A percentile compares a stretch with the other conserved stretches of the same genome.
Evolutionary conservation across 768 basidiomycete genomes (phyloP).

Genomic region (Rhodosporidiobolus sp.): DNA sequence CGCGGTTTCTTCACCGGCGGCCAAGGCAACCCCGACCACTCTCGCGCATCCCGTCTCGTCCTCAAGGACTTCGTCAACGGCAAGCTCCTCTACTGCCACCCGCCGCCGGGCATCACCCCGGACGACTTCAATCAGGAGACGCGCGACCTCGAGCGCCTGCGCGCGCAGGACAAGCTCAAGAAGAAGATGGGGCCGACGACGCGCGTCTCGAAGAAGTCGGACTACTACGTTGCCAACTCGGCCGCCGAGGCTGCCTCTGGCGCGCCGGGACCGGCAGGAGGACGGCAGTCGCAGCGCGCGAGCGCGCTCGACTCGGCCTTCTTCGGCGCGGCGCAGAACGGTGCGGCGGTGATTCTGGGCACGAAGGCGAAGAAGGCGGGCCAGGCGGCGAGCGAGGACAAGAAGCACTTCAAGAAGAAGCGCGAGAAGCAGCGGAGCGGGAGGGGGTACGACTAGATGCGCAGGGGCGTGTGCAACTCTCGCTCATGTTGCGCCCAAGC

Average conservation of each 20-base stretch:
- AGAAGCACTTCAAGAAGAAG: conserved; percentile 81
- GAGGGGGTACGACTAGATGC: conserved; percentile 75
- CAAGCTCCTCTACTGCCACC: conserved; percentile 82
- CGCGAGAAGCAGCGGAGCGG: conserved; percentile 86
- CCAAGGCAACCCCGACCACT: conserved; percentile 96
- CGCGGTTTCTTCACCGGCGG: conserved; percentile 88
- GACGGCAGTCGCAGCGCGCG: conserved; percentile 52
- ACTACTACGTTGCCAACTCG: conserved; percentile 65
- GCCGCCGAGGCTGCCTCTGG: conserved; percentile 15
- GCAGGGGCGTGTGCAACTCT: too few species aligned
- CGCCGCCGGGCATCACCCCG: conserved; percentile 64
- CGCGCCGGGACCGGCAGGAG: conserved; percentile 41
- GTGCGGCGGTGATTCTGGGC: conserved; percentile 43
- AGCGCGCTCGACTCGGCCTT: conserved; percentile 74
- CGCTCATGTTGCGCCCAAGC: too few species aligned
- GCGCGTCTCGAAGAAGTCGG: conserved; percentile 75
- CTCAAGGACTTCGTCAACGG: conserved; percentile 97
- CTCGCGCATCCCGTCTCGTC: conserved; percentile 83
- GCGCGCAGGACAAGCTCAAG: conserved; percentile 57
- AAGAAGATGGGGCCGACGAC: conserved; percentile 87
- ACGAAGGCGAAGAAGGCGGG: conserved; percentile 54
- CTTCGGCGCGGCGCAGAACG: conserved; percentile 58
- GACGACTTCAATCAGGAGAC: conserved; percentile 72
- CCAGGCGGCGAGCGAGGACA: conserved; percentile 52
- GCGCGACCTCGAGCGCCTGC: conserved; percentile 59